Conservation (phyloP, 495 filamentous ascomycete genomes). For the Penicillium fimorum region DNA sequence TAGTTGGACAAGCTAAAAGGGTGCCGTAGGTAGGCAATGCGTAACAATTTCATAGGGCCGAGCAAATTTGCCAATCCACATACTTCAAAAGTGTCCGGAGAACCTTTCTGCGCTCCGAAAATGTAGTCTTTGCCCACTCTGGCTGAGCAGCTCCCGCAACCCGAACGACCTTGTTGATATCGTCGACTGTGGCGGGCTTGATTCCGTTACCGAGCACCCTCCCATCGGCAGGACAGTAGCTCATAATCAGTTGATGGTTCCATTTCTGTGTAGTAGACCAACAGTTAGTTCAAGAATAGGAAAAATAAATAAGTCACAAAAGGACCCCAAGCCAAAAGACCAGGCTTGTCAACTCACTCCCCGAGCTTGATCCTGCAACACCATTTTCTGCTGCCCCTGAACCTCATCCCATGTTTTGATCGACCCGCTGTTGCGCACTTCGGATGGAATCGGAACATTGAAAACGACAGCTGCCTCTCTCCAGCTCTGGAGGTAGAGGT, state of each 20-base stretch:
- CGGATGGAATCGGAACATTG: slow-evolving; percentile 56
- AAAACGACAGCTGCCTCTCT: slow-evolving; percentile 56
- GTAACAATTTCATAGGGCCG: neutral
- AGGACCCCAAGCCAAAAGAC: neutral
- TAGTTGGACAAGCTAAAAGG: neutral
- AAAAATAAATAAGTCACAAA: neutral
- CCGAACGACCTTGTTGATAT: slow-evolving; percentile 77
- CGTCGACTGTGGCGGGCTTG: slow-evolving; percentile 72
- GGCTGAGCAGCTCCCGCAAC: slow-evolving; percentile 72
- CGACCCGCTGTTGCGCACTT: slow-evolving; percentile 53
- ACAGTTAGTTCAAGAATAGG: neutral
- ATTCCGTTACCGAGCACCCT: slow-evolving; percentile 71
- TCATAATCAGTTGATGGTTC: slow-evolving; percentile 45
- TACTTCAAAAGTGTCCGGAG: slow-evolving; percentile 78
- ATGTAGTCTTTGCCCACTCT: slow-evolving; percentile 78
- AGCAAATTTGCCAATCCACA: slow-evolving; percentile 16
- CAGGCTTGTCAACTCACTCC: slow-evolving; percentile 34
- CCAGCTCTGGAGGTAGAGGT: slow-evolving; percentile 32
- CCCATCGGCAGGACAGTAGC: slow-evolving; percentile 90
- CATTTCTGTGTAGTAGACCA: slow-evolving; percentile 33
- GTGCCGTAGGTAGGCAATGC: neutral
- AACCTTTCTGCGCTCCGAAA: slow-evolving; percentile 73
- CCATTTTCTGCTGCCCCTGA: slow-evolving; percentile 41
- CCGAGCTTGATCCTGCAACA: slow-evolving; percentile 43
- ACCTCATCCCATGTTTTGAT: slow-evolving; percentile 61